phyloP scores from a whole-genome alignment of 2,329 filamentous ascomycete genomes.

The Cladosporium sp. region DNA sequence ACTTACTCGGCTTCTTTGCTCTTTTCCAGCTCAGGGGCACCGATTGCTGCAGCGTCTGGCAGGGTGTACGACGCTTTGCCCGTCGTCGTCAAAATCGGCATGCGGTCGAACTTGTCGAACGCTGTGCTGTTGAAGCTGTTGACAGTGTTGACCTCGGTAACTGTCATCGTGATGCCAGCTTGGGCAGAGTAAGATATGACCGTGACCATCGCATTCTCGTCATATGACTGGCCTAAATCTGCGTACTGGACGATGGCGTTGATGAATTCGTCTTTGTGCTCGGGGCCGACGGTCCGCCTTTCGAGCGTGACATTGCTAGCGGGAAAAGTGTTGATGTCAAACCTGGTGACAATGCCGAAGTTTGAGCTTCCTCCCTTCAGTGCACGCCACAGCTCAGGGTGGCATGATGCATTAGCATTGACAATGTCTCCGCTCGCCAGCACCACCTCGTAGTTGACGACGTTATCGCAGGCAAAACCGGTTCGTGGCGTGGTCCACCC shows the following conservation, averaged over 20 bases:
- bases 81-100: not conserved
- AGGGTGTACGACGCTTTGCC: conserved; percentile 1
- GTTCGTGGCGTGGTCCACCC: conserved; percentile 24
- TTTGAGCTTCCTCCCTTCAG: conserved; percentile 27
- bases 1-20: not conserved
- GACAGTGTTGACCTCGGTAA: conserved; percentile 3
- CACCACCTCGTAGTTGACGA: conserved; percentile 26
- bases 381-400: conserved; percentile 24
- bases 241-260: not conserved
- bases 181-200: not conserved
- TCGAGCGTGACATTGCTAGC: conserved; percentile 1
- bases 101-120: conserved; percentile 2
- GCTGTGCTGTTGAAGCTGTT: not conserved
- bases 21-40: conserved; percentile 1
- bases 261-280: not conserved
- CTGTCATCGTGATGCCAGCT: not conserved
- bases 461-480: conserved; percentile 29
- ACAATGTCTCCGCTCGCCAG: conserved; percentile 21
- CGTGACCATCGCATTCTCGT: not conserved
- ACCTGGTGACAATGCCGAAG: conserved; percentile 26
- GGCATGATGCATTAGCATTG: conserved; percentile 18
- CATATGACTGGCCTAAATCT: not conserved
- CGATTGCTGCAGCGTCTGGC: not conserved
- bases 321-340: conserved; percentile 15
- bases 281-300: not conserved